These are phyloP conservation scores for Pistacia integerrima DNA, from an alignment of 345 rosid genomes.

Conservation along the genomic window DNA sequence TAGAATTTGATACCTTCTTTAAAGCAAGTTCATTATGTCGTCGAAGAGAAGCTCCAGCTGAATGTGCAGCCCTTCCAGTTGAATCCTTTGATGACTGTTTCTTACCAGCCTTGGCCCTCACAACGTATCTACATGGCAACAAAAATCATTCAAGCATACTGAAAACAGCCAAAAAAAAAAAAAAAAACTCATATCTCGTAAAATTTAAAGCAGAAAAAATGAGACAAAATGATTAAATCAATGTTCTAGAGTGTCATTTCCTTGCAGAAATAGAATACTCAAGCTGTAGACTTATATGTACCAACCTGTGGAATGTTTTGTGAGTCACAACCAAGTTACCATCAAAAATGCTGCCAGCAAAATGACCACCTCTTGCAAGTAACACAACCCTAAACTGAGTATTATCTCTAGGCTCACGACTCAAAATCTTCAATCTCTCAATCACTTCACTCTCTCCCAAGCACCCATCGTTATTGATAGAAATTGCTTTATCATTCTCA, in stretches of 20 bases:
- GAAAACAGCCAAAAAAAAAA: slow-evolving; percentile 6
- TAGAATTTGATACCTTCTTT: slow-evolving; percentile 65
- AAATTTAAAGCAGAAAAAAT: neutral
- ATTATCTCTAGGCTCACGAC: slow-evolving; percentile 45
- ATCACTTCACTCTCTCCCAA: slow-evolving; percentile 55
- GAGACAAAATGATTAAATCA: neutral
- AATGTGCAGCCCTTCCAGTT: slow-evolving; percentile 77
- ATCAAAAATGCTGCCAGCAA: slow-evolving; percentile 84
- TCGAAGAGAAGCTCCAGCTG: slow-evolving; percentile 97
- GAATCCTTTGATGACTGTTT: slow-evolving; percentile 93
- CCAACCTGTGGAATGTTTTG: slow-evolving; percentile 93
- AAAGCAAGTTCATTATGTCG: slow-evolving; percentile 88
- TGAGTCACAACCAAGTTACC: slow-evolving; percentile 73
- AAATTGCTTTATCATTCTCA: slow-evolving; percentile 37
- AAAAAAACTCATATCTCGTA: neutral
- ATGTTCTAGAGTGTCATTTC: neutral
- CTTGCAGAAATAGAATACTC: slow-evolving; percentile 6
- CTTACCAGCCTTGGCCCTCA: slow-evolving; percentile 98
- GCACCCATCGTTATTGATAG: slow-evolving; percentile 13
- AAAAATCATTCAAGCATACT: slow-evolving; percentile 8
- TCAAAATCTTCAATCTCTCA: slow-evolving; percentile 53
- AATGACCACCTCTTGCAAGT: slow-evolving; percentile 94
- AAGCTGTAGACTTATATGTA: slow-evolving; percentile 8
- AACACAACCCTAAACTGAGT: slow-evolving; percentile 57
- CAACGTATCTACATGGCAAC: slow-evolving; percentile 69